phyloP scores from a whole-genome alignment of 768 basidiomycete species.

The Lyophyllum shimeji region DNA sequence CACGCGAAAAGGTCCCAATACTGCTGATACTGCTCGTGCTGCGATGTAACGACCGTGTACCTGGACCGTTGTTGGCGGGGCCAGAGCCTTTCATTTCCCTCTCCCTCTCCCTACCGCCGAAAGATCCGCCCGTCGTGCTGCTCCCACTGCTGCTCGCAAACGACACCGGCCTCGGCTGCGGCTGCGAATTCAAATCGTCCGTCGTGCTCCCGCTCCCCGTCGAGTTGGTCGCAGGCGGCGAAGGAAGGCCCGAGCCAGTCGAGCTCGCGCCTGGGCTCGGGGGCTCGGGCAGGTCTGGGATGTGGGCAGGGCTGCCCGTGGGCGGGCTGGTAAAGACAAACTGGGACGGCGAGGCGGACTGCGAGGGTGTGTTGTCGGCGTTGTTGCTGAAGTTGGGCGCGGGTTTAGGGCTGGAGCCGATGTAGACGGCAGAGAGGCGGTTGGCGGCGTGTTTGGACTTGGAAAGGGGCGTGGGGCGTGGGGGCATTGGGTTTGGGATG shows the following conservation, averaged over 20 bases:
- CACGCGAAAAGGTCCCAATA: slow-evolving; percentile 10
- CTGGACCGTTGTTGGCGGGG: too few species aligned
- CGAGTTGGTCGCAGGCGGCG: slow-evolving; percentile 84
- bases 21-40: slow-evolving; percentile 17
- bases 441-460: slow-evolving; percentile 29
- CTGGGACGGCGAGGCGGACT: slow-evolving; percentile 21
- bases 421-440: slow-evolving; percentile 42
- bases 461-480: slow-evolving; percentile 27
- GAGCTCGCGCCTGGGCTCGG: slow-evolving; percentile 60
- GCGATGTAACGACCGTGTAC: slow-evolving; percentile 15
- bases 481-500: slow-evolving; percentile 32
- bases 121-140: slow-evolving; percentile 21
- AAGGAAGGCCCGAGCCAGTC: slow-evolving; percentile 67
- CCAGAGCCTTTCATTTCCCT: slow-evolving; percentile 43
- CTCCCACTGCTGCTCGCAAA: slow-evolving; percentile 31
- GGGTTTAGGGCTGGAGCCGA: slow-evolving; percentile 33
- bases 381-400: slow-evolving; percentile 12
- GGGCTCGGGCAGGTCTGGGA: slow-evolving; percentile 72
- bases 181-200: slow-evolving; percentile 49
- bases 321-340: slow-evolving; percentile 24
- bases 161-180: slow-evolving; percentile 20
- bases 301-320: slow-evolving; percentile 27
- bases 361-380: too few species aligned
- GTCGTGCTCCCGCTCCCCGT: slow-evolving; percentile 74
- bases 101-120: neutral